These are phyloP conservation scores for Xerocomellus dryophilus DNA, from an alignment of 768 basidiomycete genomes.

Conservation along the genomic window DNA sequence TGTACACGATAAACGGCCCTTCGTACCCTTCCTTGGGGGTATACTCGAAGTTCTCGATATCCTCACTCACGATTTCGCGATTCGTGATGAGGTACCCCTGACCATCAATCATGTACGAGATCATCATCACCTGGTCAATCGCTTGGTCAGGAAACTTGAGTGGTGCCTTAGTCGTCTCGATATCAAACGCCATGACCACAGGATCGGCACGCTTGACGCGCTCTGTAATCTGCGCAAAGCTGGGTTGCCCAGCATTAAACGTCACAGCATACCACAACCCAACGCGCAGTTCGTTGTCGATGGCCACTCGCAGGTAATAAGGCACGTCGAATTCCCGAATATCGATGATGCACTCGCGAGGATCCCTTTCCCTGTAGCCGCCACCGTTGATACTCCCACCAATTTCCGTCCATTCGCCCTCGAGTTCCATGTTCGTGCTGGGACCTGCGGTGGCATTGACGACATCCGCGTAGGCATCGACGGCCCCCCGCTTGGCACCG, in stretches of 20 bases:
- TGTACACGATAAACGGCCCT: constrained; percentile 93
- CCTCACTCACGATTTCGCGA: constrained; percentile 93
- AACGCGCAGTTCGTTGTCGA: constrained; percentile 96
- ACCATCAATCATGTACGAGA: constrained; percentile 99
- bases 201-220: constrained; percentile 98
- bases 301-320: constrained; percentile 97
- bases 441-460: constrained; percentile 73
- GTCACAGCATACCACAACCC: constrained; percentile 96
- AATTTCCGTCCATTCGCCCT: constrained; percentile 58
- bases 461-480: constrained; percentile 97
- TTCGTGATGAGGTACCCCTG: constrained; percentile 98
- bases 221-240: constrained; percentile 66
- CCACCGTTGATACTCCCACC: constrained; percentile 38
- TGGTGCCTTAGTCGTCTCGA: constrained; percentile 99
- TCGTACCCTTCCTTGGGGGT: constrained; percentile 98
- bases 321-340: constrained; percentile 95
- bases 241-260: constrained; percentile 76
- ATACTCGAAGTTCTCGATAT: constrained; percentile 98
- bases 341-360: constrained; percentile 91
- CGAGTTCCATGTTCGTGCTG: constrained; percentile 64
- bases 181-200: constrained; percentile 98
- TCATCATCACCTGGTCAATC: constrained; percentile 99
- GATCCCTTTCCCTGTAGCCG: constrained; percentile 62
- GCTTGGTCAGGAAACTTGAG: constrained; percentile 96
- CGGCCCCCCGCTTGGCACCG: constrained; percentile 86